Percentiles rank a stretch among this genome's conserved stretches.
phyloP scores from a whole-genome alignment of 352 stramenopile genomes.

The Globisporangium alternatum region DNA sequence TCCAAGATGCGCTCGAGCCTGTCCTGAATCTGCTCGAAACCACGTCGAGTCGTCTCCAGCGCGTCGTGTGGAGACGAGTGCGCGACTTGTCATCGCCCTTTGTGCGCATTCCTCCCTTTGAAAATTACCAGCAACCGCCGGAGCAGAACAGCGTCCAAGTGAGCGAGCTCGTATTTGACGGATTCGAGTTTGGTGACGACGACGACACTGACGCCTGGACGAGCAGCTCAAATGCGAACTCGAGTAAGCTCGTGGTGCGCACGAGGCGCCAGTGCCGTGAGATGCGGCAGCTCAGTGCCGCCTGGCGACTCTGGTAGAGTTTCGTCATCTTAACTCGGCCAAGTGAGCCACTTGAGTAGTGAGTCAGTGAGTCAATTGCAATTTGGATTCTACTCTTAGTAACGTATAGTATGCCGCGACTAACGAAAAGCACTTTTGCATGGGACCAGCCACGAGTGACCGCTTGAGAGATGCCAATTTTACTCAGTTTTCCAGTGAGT shows the following conservation, averaged over 20 bases:
- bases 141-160: background rate
- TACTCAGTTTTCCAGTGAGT: no score
- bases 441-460: background rate
- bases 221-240: background rate
- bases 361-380: background rate
- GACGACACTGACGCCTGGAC: background rate
- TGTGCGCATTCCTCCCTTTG: background rate
- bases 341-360: background rate
- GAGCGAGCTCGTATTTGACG: slow-evolving; percentile 1
- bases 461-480: no score
- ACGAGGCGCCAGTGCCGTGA: slow-evolving; percentile 17
- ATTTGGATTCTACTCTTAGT: background rate
- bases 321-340: no score
- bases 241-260: slow-evolving; percentile 11
- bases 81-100: slow-evolving; percentile 6
- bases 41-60: slow-evolving; percentile 15
- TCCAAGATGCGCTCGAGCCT: slow-evolving; percentile 14
- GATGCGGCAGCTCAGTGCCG: slow-evolving; percentile 5
- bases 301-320: slow-evolving; percentile 17
- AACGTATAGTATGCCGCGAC: no score
- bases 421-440: no score
- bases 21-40: slow-evolving; percentile 10
- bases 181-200: slow-evolving; percentile 11
- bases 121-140: background rate
- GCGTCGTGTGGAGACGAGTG: background rate